These are phyloP conservation scores for Podospora bellae-mahoneyi DNA, from an alignment of 495 filamentous ascomycete genomes.

Conservation along the genomic window DNA sequence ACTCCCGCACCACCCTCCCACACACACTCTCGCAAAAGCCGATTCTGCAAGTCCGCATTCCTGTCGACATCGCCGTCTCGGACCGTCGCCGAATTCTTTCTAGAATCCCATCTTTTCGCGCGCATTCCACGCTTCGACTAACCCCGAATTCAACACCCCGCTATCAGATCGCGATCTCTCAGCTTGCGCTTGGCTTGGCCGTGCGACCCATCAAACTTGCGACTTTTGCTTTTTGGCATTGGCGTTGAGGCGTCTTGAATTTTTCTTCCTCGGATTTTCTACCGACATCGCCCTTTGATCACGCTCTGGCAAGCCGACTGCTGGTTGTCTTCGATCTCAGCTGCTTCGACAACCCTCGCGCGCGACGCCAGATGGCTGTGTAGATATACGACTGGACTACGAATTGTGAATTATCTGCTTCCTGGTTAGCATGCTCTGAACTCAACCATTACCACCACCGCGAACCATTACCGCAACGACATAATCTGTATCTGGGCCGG, in stretches of 20 bases:
- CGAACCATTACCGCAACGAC: not conserved
- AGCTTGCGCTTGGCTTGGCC: not conserved
- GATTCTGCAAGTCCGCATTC: conserved; percentile 19
- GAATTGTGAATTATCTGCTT: not conserved
- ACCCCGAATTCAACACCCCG: not conserved
- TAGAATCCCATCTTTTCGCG: not conserved
- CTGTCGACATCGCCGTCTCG: conserved; percentile 3
- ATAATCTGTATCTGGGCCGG: conserved; percentile 15
- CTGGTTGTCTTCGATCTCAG: no score
- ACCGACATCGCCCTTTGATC: not conserved
- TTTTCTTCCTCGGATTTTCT: conserved; percentile 11
- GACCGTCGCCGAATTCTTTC: not conserved
- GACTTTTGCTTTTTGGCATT: conserved; percentile 20
- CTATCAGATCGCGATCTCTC: not conserved
- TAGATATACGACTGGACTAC: not conserved
- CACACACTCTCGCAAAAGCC: conserved; percentile 18
- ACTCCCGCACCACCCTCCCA: conserved; percentile 9
- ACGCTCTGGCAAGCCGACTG: no score
- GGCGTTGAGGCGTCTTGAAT: conserved; percentile 16
- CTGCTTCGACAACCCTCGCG: not conserved
- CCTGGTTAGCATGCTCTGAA: not conserved
- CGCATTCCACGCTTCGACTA: not conserved
- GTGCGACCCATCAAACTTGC: not conserved
- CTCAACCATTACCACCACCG: not conserved
- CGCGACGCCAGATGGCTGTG: not conserved